Evolutionary conservation across 495 filamentous ascomycete species (phyloP).

Genomic region (Penicilliopsis zonata): DNA sequence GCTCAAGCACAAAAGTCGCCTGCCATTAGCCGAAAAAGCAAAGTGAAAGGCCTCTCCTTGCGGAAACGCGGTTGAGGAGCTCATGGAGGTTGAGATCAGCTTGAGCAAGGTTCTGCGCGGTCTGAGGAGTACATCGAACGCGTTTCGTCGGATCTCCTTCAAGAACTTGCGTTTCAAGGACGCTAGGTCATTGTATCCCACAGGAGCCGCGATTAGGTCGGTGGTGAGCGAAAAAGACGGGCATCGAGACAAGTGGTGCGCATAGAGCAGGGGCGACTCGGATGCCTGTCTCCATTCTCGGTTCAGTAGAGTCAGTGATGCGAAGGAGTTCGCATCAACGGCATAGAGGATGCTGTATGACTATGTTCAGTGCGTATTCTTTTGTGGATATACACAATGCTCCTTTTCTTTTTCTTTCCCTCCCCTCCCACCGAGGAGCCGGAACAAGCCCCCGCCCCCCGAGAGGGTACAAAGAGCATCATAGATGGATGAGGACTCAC

Average conservation of each 20-base stretch:
- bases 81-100: constrained; percentile 71
- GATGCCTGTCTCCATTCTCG: constrained; percentile 64
- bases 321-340: constrained; percentile 67
- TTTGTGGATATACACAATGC: too few relatives aligned
- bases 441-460: too few relatives aligned
- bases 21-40: constrained; percentile 60
- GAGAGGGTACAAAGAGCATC: background rate
- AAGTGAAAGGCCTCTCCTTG: constrained; percentile 82
- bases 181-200: constrained; percentile 42
- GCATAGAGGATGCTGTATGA: constrained; percentile 59
- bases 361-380: constrained; percentile 10
- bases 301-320: constrained; percentile 73
- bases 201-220: constrained; percentile 23
- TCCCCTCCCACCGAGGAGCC: too few relatives aligned
- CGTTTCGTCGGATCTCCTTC: constrained; percentile 59
- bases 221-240: constrained; percentile 52
- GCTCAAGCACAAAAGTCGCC: constrained; percentile 65
- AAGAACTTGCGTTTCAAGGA: constrained; percentile 55
- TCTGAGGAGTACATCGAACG: constrained; percentile 67
- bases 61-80: constrained; percentile 66
- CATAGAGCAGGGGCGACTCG: constrained; percentile 60
- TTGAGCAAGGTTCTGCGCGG: constrained; percentile 60
- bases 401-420: too few relatives aligned
- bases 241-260: constrained; percentile 61
- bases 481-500: constrained; percentile 9